Evolutionary conservation across 495 filamentous ascomycete species (phyloP).

Genomic region (Glonium stellatum): DNA sequence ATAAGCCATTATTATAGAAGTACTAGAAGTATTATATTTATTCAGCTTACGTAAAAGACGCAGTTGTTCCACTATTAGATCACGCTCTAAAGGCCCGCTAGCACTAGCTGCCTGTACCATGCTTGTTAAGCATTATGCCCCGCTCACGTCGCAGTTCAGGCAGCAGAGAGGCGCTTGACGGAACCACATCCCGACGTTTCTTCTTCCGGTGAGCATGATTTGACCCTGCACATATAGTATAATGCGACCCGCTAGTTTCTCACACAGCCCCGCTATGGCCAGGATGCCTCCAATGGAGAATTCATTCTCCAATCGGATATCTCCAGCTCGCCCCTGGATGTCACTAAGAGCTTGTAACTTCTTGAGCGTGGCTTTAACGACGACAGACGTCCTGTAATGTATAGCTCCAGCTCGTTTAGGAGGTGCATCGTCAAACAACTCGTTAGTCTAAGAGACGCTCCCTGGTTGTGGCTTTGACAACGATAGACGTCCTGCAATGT

Average conservation of each 20-base stretch:
- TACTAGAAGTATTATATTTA: conserved; percentile 14
- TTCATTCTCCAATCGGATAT: conserved; percentile 13
- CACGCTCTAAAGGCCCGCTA: conserved; percentile 13
- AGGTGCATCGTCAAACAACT: conserved; percentile 14
- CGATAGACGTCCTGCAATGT: too few species aligned
- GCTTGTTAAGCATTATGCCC: conserved; percentile 13
- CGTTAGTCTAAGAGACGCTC: conserved; percentile 17
- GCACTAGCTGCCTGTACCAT: conserved; percentile 16
- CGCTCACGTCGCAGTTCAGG: conserved; percentile 14
- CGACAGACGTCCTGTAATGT: too few species aligned
- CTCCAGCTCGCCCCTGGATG: conserved; percentile 5
- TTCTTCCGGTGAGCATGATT: conserved; percentile 11
- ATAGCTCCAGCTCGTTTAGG: conserved; percentile 13
- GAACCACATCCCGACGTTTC: conserved; percentile 14
- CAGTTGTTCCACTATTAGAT: conserved; percentile 18
- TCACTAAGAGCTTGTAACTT: conserved; percentile 21
- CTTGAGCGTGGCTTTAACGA: conserved; percentile 19
- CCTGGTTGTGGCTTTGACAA: conserved; percentile 13
- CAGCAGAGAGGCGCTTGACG: conserved; percentile 18
- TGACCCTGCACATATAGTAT: not conserved
- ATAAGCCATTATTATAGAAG: conserved; percentile 11
- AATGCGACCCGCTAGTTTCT: not conserved
- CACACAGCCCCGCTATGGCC: conserved; percentile 6
- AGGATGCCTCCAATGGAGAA: not conserved
- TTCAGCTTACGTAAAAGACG: conserved; percentile 18